Base-by-base conservation (phyloP, 2,329 filamentous ascomycete species). In the Graphilbum fragrans region DNA sequence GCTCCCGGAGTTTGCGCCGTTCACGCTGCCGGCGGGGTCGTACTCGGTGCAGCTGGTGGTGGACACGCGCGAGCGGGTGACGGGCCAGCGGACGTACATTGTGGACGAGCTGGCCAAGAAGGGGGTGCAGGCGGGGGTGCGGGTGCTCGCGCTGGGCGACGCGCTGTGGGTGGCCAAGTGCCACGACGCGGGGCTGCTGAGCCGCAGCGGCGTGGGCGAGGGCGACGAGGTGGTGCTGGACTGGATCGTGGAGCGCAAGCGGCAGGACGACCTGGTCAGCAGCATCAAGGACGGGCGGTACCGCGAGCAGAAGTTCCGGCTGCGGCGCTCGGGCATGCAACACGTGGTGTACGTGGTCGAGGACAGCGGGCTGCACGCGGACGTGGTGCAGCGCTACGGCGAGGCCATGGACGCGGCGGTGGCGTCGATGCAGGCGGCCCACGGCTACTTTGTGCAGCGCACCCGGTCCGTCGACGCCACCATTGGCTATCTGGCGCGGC, bases 221-320 rank as follows among this genome's bases (percentile, higher is more conserved):
- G 77, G 80, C 16, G 71, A 77, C 44, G 83, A 88, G 55, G 60
- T 90, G 12, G 75, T 86, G 37, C 65, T 92, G 5, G 84, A 90
- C 57, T 86, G 80, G 69, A 84, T 92, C 35, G 72, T 87, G 2
- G 85, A 92, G 60, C 72, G 85, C 46, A 92, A 92, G 55, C 70
- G 85, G 9, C 69, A 88, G 0, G 84, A 90, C 53, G 85, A 92
- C 55, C 63, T 92, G 37, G 70, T 90, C n/a, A 65, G 71, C 39
- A 87, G 82, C 47, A 86, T 92, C 60, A 86, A 83, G 57, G 85
- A 90, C 47, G 82, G 83, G 1, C 77, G 85, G 3, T 90, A 87
- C 51, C 80, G 82, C 50, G 85, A 92, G 56, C 85, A 92, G 55
- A 90, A 92, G 55, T 90, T 87, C 54, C 79, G 85, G 1, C 67